Percentiles rank a stretch among this genome's conserved stretches.
Evolutionary conservation across 2,329 filamentous ascomycete genomes (phyloP).

Genomic region (Xylaria sp.): DNA sequence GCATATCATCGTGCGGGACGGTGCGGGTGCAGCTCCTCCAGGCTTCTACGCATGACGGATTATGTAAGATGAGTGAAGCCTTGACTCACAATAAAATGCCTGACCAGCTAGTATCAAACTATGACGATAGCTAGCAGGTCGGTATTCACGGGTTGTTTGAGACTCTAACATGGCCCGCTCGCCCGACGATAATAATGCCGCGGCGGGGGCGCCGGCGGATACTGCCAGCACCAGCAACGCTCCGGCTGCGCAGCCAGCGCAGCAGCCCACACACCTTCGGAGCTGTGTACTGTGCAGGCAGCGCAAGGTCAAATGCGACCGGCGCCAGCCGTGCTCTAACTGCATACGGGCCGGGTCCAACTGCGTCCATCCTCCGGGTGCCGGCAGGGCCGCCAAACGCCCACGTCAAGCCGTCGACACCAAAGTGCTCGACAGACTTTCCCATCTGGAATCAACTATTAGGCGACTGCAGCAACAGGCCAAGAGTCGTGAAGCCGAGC

Average conservation of each 20-base stretch:
- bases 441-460: slow-evolving; percentile 40
- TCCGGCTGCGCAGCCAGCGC: slow-evolving; percentile 15
- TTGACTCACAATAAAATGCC: slow-evolving; percentile 11
- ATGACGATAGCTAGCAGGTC: neutral
- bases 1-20: slow-evolving; percentile 16
- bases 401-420: slow-evolving; percentile 35
- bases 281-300: slow-evolving; percentile 41
- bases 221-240: neutral
- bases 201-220: slow-evolving; percentile 6
- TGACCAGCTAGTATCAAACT: neutral
- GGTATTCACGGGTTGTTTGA: neutral
- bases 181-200: slow-evolving; percentile 7
- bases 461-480: slow-evolving; percentile 36
- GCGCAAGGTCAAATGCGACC: slow-evolving; percentile 43
- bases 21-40: neutral
- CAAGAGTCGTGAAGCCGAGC: slow-evolving; percentile 23
- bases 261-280: slow-evolving; percentile 35
- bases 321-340: slow-evolving; percentile 40
- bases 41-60: neutral
- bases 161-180: slow-evolving; percentile 21
- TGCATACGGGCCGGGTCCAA: slow-evolving; percentile 30
- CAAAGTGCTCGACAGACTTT: slow-evolving; percentile 37
- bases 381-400: slow-evolving; percentile 39
- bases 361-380: slow-evolving; percentile 38
- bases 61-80: slow-evolving; percentile 3